Percentiles rank a stretch among this genome's conserved stretches.
phyloP scores from a whole-genome alignment of 148 eudicot genomes.

The Amaranthus cruentus region DNA sequence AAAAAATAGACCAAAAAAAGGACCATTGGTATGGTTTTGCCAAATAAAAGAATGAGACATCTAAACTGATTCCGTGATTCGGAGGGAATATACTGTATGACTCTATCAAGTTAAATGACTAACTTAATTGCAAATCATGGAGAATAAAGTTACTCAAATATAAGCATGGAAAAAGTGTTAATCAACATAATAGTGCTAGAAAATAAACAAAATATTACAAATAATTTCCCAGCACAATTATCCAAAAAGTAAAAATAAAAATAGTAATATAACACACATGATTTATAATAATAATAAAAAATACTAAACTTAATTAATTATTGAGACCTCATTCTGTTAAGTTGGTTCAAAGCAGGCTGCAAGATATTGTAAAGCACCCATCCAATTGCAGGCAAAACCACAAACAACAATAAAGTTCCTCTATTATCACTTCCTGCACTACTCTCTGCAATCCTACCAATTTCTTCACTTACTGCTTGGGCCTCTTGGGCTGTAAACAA shows the following conservation, averaged over 20 bases:
- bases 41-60: too few relatives aligned
- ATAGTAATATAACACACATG: not conserved
- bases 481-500: conserved; percentile 34
- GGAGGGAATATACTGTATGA: too few relatives aligned
- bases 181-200: conserved; percentile 22
- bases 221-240: conserved; percentile 17
- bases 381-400: conserved; percentile 71
- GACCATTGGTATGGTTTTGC: too few relatives aligned
- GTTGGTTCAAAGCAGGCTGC: conserved; percentile 97
- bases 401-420: conserved; percentile 70
- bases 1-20: not conserved
- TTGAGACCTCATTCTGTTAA: conserved; percentile 80
- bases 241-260: not conserved
- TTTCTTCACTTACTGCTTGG: conserved; percentile 39
- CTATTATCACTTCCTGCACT: conserved; percentile 56
- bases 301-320: not conserved
- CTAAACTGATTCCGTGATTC: too few relatives aligned
- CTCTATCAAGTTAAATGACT: too few relatives aligned
- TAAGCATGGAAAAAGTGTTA: conserved; percentile 3
- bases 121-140: too few relatives aligned
- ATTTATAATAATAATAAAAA: not conserved
- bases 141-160: not conserved
- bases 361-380: conserved; percentile 89
- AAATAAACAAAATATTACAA: conserved; percentile 22
- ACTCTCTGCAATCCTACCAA: conserved; percentile 32